Conservation (phyloP, 1,284 basidiomycete genomes). For the Tilletia indica region DNA sequence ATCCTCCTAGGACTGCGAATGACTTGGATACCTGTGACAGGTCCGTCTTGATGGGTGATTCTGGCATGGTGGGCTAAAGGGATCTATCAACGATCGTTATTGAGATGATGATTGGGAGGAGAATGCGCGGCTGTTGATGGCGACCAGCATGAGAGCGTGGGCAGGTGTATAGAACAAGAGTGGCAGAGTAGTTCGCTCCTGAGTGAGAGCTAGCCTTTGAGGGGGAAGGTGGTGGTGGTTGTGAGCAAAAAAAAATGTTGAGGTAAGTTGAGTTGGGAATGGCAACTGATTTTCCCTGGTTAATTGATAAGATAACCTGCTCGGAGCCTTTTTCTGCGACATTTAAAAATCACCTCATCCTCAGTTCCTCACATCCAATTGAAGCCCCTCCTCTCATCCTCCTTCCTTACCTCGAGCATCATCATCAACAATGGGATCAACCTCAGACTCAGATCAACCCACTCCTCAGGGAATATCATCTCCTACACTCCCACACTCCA, state of each 20-base stretch:
- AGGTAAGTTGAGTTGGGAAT: background rate
- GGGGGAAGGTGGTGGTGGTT: background rate
- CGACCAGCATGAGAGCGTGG: background rate
- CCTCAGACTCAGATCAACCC: too few species aligned
- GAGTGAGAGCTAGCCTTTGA: too few species aligned
- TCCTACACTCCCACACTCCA: too few species aligned
- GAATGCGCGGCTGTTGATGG: background rate
- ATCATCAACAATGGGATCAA: too few species aligned
- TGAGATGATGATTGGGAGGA: constrained; percentile 3
- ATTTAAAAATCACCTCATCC: too few species aligned
- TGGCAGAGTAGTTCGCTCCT: too few species aligned
- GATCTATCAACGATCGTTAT: background rate
- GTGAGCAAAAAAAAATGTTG: background rate
- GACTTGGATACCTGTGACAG: constrained; percentile 46
- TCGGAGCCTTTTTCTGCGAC: background rate
- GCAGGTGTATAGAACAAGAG: too few species aligned
- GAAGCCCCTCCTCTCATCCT: too few species aligned
- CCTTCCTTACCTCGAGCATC: too few species aligned
- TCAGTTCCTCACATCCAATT: too few species aligned
- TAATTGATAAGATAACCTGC: constrained; percentile 5
- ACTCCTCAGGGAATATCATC: too few species aligned
- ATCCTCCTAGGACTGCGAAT: constrained; percentile 48
- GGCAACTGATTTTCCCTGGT: constrained; percentile 5
- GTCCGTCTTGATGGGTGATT: constrained; percentile 35
- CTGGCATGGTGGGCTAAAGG: background rate